Percentiles rank a stretch among this genome's conserved stretches.
phyloP scores from a whole-genome alignment of 331 rosid genomes.

The Quercus phellos region DNA sequence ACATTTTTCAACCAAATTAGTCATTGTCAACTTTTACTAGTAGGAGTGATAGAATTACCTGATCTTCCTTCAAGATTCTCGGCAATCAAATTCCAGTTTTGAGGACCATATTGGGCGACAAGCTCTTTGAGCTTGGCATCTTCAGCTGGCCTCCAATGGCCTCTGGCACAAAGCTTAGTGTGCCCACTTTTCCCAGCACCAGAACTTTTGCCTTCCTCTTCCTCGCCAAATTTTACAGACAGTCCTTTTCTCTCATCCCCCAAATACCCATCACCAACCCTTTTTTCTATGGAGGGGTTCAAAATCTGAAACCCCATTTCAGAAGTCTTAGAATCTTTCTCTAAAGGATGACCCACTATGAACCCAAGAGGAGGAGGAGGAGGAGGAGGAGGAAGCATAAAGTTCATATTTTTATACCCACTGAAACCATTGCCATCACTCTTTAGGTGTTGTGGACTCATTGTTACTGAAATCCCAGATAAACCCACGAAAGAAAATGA shows the following conservation, averaged over 20 bases:
- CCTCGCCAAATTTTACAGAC: conserved; percentile 42
- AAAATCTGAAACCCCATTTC: conserved; percentile 45
- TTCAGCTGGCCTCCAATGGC: conserved; percentile 83
- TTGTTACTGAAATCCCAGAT: conserved; percentile 5
- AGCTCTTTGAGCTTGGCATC: conserved; percentile 66
- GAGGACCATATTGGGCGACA: conserved; percentile 70
- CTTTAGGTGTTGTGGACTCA: conserved; percentile 31
- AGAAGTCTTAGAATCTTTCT: background rate
- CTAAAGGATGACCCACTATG: background rate
- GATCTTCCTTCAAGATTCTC: conserved; percentile 70
- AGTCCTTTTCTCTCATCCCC: conserved; percentile 13
- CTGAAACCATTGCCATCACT: conserved; percentile 19
- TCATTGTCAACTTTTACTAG: background rate
- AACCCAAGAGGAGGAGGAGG: background rate
- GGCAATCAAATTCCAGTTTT: conserved; percentile 78
- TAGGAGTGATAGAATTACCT: conserved; percentile 31
- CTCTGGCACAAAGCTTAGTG: conserved; percentile 58
- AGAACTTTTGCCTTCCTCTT: conserved; percentile 21
- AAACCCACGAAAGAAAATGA: background rate
- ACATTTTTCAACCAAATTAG: background rate
- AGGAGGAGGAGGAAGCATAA: conserved; percentile 13
- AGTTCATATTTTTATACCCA: conserved; percentile 22
- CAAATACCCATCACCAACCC: conserved; percentile 11
- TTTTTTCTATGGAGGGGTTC: conserved; percentile 19
- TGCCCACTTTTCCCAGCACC: conserved; percentile 23